Base-by-base conservation (phyloP, 805 yeast species). In the Saccharomycopsis vini region DNA sequence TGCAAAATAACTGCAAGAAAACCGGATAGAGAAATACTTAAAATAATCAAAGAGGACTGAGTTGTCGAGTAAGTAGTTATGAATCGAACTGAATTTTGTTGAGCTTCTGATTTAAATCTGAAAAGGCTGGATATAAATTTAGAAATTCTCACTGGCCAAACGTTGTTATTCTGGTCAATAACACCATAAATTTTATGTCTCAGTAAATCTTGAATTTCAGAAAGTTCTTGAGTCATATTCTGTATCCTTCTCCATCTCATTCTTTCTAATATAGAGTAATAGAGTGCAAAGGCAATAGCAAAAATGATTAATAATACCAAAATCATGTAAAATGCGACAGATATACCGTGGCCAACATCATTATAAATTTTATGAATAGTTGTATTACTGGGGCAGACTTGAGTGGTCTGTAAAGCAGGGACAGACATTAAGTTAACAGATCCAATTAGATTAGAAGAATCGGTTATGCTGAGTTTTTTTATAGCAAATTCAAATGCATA, bases 11-110 rank as follows among this genome's bases (percentile, higher is more conserved):
- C 73, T 1, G 77, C 59, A 0, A 73, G 10, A 0, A 82, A 43
- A 0, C 92, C 92, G 13, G 73, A 61, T 0, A 79, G 4, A 0
- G 81, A 83, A 1, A 85, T 50, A 1, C 72, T 58, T 1, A 85
- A 55, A 0, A 79, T 53, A 0, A 70, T 53, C 1, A 71, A 44
- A 0, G 89, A 73, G 10, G 74, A 67, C 2, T 69, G 62, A 1
- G 87, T 72, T 2, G 75, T 57, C n/a, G 71, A 51, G 56, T 80
- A 69, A 2, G 67, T 52, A 2, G 59, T 47, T 2, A 65, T 41
- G 72, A 72, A 69, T 22, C 58, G 58, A 2, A 61, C 46, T 34
- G 62, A 57, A 3, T 45, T 51, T 6, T 47, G 39, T 10, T 21
- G 19, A 7, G 13, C 32, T 9, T 13, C 18, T 16, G 20, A 9